Evolutionary conservation across 2,329 filamentous ascomycete species (phyloP), one percentile per base, ranked within the genome.

Genomic region (Fusarium vanettenii): DNA sequence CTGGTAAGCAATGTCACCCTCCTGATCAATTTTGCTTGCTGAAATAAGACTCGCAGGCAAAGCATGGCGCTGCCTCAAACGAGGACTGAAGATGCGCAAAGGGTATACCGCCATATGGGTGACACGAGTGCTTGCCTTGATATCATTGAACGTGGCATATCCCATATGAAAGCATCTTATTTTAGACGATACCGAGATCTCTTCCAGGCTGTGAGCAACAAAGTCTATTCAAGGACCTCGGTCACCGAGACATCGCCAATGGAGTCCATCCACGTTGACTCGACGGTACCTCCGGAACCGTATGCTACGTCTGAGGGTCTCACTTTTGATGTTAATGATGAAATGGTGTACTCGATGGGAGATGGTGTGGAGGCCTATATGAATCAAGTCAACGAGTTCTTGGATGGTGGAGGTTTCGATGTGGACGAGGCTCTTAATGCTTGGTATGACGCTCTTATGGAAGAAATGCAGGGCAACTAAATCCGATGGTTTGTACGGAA

Each of bases 311-410:
- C 55, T 8, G 20, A 59, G 10, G 18, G 25, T 8, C 22, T 27
- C 35, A 62, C 8, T 13, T 71, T 29, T 33, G 60, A n/a, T 31
- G n/a, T 11, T n/a, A 61, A 27, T 2, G 66, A 64, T 18, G 43
- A 48, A 7, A 45, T 64, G 37, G 33, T 64, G 20, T 66, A 69
- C 22, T 39, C 67, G 2, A 39, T 41, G 20, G 56, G 60, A 2
- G 45, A 70, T 20, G 43, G 60, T 2, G 55, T 72, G 60, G 70
- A 72, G n/a, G 35, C 60, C 4, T 72, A 72, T 37, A 60, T 66
- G 11, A 67, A 35, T 5, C 67, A 70, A 18, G 67, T 70, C 18
- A 70, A 63, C 10, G 67, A 66, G 7, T 64, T 70, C 20, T 18
- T 72, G 4, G 67, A 70, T 35, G 64, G 67, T 10, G 70, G 67